A percentile compares a stretch with the other conserved stretches of the same genome.
phyloP scores from a whole-genome alignment of 2,329 filamentous ascomycete genomes.

The Alternaria ethzedia region DNA sequence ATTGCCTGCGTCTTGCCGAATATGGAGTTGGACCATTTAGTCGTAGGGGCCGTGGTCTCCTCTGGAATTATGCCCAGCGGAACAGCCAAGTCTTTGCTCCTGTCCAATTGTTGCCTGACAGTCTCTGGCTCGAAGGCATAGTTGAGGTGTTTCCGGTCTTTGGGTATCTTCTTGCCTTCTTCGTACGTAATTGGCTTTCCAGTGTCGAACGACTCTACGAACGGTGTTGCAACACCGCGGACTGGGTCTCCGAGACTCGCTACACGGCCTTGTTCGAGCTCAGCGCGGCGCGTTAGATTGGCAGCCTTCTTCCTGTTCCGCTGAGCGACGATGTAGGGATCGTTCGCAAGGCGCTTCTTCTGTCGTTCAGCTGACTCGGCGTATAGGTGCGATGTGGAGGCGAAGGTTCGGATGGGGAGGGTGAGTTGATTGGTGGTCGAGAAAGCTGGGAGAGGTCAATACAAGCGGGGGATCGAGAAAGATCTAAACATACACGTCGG shows the following conservation, averaged over 20 bases:
- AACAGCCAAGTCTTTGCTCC: conserved; percentile 72
- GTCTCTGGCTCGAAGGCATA: conserved; percentile 74
- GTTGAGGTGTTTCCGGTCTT: conserved; percentile 65
- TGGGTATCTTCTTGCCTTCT: conserved; percentile 28
- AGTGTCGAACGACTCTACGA: conserved; percentile 80
- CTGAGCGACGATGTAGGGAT: conserved; percentile 84
- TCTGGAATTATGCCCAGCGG: conserved; percentile 49
- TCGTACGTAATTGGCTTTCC: conserved; percentile 50
- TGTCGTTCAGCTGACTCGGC: conserved; percentile 55
- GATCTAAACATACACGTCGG: conserved; percentile 38
- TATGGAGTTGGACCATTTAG: conserved; percentile 12
- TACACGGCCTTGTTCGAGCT: conserved; percentile 69
- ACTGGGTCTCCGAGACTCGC: conserved; percentile 77
- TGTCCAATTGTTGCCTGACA: conserved; percentile 68
- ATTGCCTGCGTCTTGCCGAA: conserved; percentile 7
- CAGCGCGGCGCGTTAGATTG: conserved; percentile 76
- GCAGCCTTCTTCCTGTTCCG: conserved; percentile 82
- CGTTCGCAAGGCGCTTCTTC: conserved; percentile 70
- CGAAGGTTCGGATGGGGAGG: conserved; percentile 62
- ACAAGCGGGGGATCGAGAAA: background rate
- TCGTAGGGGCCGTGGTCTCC: background rate
- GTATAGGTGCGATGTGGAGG: conserved; percentile 68
- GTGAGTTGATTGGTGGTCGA: conserved; percentile 49
- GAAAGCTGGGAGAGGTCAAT: conserved; percentile 15
- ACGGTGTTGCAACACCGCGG: conserved; percentile 78